Conservation (phyloP, 2,329 filamentous ascomycete species). For the Fusarium tupiense region DNA sequence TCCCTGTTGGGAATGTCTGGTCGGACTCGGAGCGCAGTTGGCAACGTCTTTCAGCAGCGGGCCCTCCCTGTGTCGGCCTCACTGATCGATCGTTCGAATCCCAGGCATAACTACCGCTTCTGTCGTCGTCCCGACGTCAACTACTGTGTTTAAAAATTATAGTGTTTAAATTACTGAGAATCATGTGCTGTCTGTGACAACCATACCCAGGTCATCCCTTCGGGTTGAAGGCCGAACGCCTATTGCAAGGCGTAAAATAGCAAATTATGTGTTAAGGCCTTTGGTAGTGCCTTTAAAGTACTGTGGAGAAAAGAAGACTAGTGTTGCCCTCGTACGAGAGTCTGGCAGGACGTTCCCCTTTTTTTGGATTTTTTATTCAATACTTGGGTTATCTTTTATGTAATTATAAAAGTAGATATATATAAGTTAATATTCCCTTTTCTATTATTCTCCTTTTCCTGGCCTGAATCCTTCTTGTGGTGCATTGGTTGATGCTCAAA, state of each 20-base stretch:
- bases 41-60: neutral
- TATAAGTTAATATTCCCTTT: neutral
- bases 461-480: neutral
- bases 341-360: neutral
- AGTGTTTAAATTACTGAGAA: neutral
- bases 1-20: neutral
- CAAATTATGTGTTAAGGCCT: neutral
- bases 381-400: neutral
- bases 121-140: neutral
- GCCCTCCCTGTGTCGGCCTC: too few relatives aligned
- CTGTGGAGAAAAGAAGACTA: neutral
- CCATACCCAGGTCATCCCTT: neutral
- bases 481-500: neutral
- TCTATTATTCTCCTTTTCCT: neutral
- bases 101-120: slow-evolving; percentile 24
- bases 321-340: neutral
- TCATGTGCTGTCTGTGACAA: neutral
- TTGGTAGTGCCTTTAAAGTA: slow-evolving; percentile 27
- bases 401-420: too few relatives aligned
- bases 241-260: neutral
- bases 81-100: slow-evolving; percentile 19
- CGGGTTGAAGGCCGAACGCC: neutral
- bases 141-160: neutral
- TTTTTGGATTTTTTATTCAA: neutral
- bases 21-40: neutral